Base-by-base conservation (phyloP, 1,284 basidiomycete species). In the Lignosus rhinocerotis region DNA sequence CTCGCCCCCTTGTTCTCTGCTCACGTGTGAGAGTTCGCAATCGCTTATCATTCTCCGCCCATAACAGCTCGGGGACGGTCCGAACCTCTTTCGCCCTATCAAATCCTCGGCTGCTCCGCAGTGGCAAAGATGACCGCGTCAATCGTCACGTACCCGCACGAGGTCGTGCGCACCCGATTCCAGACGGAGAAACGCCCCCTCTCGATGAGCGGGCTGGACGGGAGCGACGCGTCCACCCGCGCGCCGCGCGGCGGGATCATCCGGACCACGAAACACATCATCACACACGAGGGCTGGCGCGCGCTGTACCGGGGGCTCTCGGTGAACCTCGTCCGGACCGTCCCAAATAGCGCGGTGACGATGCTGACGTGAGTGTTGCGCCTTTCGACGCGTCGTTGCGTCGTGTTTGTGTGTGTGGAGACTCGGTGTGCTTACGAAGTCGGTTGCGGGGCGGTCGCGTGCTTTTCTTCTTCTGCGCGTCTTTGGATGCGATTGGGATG, bases 71-170 rank as follows among this genome's bases (percentile, higher is more conserved):
- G 78, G 14, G 76, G 76, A 66, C 81, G 84, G 9, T 76, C 80
- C 4, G 78, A 78, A 11, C 86, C 88, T 1, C 73, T 96, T 6
- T 77, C 86, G 1, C 85, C 85, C 6, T 74, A 80, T 32, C 82
- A 85, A 17, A 95, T 98, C 63, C 85, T 98, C 12, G 72, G 87
- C 3, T 96, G 94, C 75, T 95, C 93, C 19, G 93, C 92, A 8
- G 75, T 87, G 19, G 90, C 94, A 34, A 98, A 98, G 74, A 96
- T 97, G 92, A 87, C 92, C 2, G 96, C 95, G 3, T 95, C 94
- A 11, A 78, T 97, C 25, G 89, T 90, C 25, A 98, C 96, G 32
- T 98, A 98, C 73, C 96, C 96, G 0, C 95, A 98, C 73, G 95
- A 98, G 75, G 96, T 98, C 43, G 82, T 98, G 17, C 90, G 95